Evolutionary conservation across 768 basidiomycete genomes (phyloP).

Genomic region (Jaapia argillacea): DNA sequence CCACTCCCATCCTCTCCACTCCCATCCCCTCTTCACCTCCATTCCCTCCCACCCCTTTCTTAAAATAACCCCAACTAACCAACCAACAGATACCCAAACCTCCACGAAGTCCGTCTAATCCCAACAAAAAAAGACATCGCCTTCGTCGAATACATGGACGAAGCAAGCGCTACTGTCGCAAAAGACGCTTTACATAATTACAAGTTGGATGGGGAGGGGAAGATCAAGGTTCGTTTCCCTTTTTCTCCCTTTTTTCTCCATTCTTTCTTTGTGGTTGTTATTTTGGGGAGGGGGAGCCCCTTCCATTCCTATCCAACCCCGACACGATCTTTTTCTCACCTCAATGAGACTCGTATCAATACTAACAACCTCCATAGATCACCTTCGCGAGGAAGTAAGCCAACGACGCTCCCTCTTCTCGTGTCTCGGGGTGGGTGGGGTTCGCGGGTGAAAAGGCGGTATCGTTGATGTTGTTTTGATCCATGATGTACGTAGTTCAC

Average conservation of each 20-base stretch:
- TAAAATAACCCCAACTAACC: not conserved
- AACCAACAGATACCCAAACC: slow-evolving; percentile 71
- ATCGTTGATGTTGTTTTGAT: too few species aligned
- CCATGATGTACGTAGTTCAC: too few species aligned
- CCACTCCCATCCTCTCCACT: not conserved
- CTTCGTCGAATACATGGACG: slow-evolving; percentile 97
- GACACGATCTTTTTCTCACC: too few species aligned
- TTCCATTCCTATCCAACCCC: too few species aligned
- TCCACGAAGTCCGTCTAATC: slow-evolving; percentile 97
- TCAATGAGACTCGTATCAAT: not conserved
- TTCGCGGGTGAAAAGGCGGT: too few species aligned
- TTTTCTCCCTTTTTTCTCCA: not conserved
- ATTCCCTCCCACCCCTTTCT: not conserved
- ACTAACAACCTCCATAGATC: slow-evolving; percentile 29
- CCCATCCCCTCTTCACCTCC: too few species aligned
- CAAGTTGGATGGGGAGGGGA: slow-evolving; percentile 94
- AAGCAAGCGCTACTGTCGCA: slow-evolving; percentile 80
- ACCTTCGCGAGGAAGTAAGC: slow-evolving; percentile 66
- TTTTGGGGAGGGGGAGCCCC: too few species aligned
- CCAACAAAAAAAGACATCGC: slow-evolving; percentile 96
- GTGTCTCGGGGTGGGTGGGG: too few species aligned
- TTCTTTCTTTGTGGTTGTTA: slow-evolving; percentile 5
- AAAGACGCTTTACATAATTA: slow-evolving; percentile 97
- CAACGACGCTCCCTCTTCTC: too few species aligned
- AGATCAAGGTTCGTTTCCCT: slow-evolving; percentile 74